Evolutionary conservation across 495 filamentous ascomycete species (phyloP).

Genomic region (Hyphodiscus hymeniophilus): DNA sequence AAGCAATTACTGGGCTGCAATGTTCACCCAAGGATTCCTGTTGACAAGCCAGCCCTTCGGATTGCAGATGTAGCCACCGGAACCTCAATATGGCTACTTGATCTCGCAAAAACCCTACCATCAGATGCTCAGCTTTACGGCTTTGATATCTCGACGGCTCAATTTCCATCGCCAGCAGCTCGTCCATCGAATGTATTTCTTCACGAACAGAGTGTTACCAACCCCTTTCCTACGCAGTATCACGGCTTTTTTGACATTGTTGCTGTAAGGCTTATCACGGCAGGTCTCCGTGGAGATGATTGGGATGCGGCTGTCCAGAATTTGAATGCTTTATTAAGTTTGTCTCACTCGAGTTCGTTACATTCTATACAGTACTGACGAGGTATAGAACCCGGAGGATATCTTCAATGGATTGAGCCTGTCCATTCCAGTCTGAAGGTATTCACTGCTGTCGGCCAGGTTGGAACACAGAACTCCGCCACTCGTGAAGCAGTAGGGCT

Average conservation of each 20-base stretch:
- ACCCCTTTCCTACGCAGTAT: conserved; percentile 26
- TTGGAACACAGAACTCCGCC: not conserved
- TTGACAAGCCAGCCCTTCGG: not conserved
- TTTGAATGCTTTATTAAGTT: conserved; percentile 4
- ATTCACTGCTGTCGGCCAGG: not conserved
- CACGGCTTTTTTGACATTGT: conserved; percentile 31
- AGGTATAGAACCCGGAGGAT: not conserved
- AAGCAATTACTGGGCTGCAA: conserved; percentile 3
- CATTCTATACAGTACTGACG: not conserved
- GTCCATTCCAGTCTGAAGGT: not conserved
- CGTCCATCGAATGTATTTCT: conserved; percentile 27
- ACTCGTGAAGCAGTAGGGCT: not conserved
- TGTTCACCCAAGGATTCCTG: conserved; percentile 8
- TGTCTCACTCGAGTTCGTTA: not conserved
- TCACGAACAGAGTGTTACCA: conserved; percentile 26
- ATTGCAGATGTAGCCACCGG: conserved; percentile 24
- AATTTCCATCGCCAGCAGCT: conserved; percentile 23
- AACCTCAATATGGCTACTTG: conserved; percentile 25
- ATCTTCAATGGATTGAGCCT: not conserved
- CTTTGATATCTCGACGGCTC: conserved; percentile 30
- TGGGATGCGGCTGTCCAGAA: conserved; percentile 21
- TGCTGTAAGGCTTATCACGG: conserved; percentile 29
- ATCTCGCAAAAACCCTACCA: conserved; percentile 24
- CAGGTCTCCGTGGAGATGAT: conserved; percentile 21
- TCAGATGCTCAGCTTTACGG: conserved; percentile 27